A percentile compares a stretch with the other conserved stretches of the same genome.
phyloP scores from a whole-genome alignment of 169 alveolate species.

The Plasmodium inui region DNA sequence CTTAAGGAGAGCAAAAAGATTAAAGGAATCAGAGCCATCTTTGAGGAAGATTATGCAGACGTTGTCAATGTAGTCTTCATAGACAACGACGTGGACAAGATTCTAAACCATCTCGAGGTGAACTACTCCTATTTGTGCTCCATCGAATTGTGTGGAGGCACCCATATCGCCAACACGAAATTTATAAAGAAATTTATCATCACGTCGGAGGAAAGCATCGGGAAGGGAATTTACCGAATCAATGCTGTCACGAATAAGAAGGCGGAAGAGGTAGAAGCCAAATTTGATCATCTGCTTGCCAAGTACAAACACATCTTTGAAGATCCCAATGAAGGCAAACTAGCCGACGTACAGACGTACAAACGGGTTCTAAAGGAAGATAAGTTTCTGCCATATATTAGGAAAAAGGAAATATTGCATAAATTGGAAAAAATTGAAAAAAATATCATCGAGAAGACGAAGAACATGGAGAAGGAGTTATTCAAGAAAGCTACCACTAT shows the following conservation, averaged over 20 bases:
- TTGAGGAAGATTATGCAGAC: conserved; percentile 94
- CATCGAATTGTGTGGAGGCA: conserved; percentile 94
- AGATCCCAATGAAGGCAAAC: conserved; percentile 76
- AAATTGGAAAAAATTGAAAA: conserved; percentile 63
- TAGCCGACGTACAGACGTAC: conserved; percentile 71
- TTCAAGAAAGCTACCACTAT: conserved; percentile 44
- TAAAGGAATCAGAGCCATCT: conserved; percentile 88
- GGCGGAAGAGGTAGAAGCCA: conserved; percentile 81
- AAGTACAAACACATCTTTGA: conserved; percentile 78
- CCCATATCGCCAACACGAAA: conserved; percentile 90
- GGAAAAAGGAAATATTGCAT: conserved; percentile 41
- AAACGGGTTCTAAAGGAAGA: conserved; percentile 72
- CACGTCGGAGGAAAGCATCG: conserved; percentile 91
- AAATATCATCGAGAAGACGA: conserved; percentile 53
- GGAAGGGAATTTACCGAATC: conserved; percentile 92
- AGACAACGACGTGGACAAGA: conserved; percentile 81
- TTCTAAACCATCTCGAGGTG: conserved; percentile 53
- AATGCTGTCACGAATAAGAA: conserved; percentile 89
- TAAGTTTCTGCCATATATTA: conserved; percentile 66
- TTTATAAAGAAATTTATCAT: conserved; percentile 81
- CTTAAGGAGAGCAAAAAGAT: conserved; percentile 84
- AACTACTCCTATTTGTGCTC: conserved; percentile 82
- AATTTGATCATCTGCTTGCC: conserved; percentile 76
- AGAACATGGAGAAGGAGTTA: conserved; percentile 69
- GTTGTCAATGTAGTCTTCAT: conserved; percentile 93